Evolutionary conservation across 306 rosid species (phyloP).

Genomic region (Hylodesmum podocarpum): DNA sequence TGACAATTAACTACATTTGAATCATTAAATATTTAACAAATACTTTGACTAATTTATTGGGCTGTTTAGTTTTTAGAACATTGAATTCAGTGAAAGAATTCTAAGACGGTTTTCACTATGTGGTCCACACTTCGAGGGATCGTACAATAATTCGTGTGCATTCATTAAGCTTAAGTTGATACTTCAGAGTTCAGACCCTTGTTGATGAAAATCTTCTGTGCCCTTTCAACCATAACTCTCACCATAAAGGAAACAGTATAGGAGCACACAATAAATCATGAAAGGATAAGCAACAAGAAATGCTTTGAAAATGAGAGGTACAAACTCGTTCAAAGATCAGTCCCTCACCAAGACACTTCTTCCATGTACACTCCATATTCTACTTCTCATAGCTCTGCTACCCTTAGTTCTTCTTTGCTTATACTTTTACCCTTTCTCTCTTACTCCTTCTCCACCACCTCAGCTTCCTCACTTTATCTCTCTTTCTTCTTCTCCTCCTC

Average conservation of each 20-base stretch:
- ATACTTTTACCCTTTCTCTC: slow-evolving; percentile 36
- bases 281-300: not conserved
- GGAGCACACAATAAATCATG: not conserved
- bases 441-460: slow-evolving; percentile 28
- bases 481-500: slow-evolving; percentile 10
- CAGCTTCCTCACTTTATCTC: slow-evolving; percentile 8
- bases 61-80: too few relatives aligned
- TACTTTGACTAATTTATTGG: too few relatives aligned
- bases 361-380: slow-evolving; percentile 52
- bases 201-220: not conserved
- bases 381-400: slow-evolving; percentile 43
- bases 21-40: too few relatives aligned
- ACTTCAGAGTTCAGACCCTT: not conserved
- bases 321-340: slow-evolving; percentile 47
- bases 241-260: not conserved
- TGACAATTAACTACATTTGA: too few relatives aligned
- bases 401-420: slow-evolving; percentile 46
- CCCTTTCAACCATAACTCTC: not conserved
- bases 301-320: slow-evolving; percentile 42
- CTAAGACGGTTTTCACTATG: not conserved
- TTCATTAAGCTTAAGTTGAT: not conserved
- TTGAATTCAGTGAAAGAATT: not conserved
- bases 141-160: not conserved
- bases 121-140: not conserved
- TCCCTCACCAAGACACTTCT: slow-evolving; percentile 38